Evolutionary conservation across 257 asterid genomes (phyloP).

Genomic region (Cruciata laevipes): DNA sequence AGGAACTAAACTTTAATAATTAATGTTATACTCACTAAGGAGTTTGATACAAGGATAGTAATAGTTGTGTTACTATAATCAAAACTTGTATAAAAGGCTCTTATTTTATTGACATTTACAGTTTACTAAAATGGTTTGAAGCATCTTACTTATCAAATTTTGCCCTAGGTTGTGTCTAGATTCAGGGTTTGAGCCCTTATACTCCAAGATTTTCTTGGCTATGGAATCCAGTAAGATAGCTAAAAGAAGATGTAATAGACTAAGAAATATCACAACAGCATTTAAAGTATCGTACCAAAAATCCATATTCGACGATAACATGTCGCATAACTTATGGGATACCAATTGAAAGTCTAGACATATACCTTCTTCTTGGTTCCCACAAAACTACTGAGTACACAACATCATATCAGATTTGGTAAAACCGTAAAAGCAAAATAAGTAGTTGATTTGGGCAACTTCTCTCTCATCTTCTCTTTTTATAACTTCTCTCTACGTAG

Average conservation of each 20-base stretch:
- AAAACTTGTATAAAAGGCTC: too few relatives aligned
- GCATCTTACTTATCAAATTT: too few relatives aligned
- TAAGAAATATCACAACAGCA: background rate
- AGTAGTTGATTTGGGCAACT: background rate
- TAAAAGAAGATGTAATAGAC: background rate
- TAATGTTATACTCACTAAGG: background rate
- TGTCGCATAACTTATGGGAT: background rate
- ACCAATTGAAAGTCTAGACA: constrained; percentile 3
- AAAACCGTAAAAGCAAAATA: constrained; percentile 6
- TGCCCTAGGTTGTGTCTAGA: too few relatives aligned
- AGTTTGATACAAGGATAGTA: too few relatives aligned
- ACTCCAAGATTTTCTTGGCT: too few relatives aligned
- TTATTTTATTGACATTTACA: too few relatives aligned
- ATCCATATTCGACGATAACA: background rate
- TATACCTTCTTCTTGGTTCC: constrained; percentile 1
- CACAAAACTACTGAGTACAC: background rate
- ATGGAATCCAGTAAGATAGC: background rate
- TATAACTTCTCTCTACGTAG: background rate
- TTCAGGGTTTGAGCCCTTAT: too few relatives aligned
- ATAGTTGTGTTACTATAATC: too few relatives aligned
- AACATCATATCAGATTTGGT: too few relatives aligned
- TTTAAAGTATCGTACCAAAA: constrained; percentile 10
- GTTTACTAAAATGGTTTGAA: too few relatives aligned
- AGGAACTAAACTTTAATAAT: too few relatives aligned
- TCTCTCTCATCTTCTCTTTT: background rate